Base-by-base conservation (phyloP, 805 yeast species). In the Sugiyamaella qingdaonensis region DNA sequence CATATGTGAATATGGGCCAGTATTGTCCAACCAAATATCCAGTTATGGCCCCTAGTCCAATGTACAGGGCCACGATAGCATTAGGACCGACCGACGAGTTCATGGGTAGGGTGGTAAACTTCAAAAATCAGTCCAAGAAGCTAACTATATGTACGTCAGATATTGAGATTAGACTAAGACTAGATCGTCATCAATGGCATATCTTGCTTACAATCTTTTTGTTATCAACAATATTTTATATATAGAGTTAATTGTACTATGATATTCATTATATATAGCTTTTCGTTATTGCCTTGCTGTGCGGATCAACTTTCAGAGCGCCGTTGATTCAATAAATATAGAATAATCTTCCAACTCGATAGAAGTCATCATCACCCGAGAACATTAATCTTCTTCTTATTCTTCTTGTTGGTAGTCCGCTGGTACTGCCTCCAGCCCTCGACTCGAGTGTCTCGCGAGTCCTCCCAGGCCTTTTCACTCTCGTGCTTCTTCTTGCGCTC, bases 381-480 rank as follows among this genome's bases (percentile, higher is more conserved):
- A 1, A 78, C 78, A 49, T 68, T 69, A 2, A 60, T 55, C 64
- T 68, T 70, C 66, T 71, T 78, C 61, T 68, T 73, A 63, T 74
- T 77, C 66, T 78, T 79, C 63, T 76, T 76, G 31, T 71, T 75
- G 13, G 70, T 64, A 53, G 74, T 74, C 34, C 70, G 66, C 11
- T 72, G 64, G 62, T 77, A 84, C 8, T 61, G 64, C 50, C 88
- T 67, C 90, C 90, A 85, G 61, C 73, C 80, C 7, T 67, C 64
- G 4, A 85, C 87, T 35, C 90, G 66, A 10, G 64, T 64, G 42
- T 81, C 88, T 46, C 88, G 57, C 11, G 74, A 74, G 49, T 76
- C 79, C 58, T 84, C 89, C 90, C 90, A 85, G 18, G 72, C 68
- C 47, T 70, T 64, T 36, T 74, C 77, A 59, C 74, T 64, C 45